Conservation (phyloP, 1,284 basidiomycete species). For the Leccinum griseonigrum region DNA sequence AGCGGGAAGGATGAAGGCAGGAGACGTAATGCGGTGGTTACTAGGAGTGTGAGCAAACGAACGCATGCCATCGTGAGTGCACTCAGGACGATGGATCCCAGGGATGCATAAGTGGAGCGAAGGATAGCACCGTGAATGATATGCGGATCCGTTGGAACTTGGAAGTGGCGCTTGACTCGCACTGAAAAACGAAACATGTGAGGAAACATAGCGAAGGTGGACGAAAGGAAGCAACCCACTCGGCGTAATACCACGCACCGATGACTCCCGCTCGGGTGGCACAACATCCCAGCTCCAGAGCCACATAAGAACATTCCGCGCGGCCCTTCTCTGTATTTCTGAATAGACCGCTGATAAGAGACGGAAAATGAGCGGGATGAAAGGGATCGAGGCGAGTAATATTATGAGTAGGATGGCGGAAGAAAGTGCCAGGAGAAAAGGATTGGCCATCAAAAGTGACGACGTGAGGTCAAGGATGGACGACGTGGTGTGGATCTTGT, state of each 20-base stretch:
- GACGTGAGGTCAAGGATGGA: slow-evolving; percentile 81
- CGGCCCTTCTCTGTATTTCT: slow-evolving; percentile 33
- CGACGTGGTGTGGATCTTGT: slow-evolving; percentile 66
- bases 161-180: slow-evolving; percentile 50
- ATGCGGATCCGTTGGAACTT: slow-evolving; percentile 56
- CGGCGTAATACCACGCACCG: slow-evolving; percentile 90
- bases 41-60: slow-evolving; percentile 46
- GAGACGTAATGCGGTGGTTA: slow-evolving; percentile 49
- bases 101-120: slow-evolving; percentile 76
- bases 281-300: slow-evolving; percentile 89
- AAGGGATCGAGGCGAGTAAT: slow-evolving; percentile 78
- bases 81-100: slow-evolving; percentile 78
- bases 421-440: slow-evolving; percentile 79
- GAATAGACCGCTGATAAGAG: slow-evolving; percentile 74
- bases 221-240: slow-evolving; percentile 45
- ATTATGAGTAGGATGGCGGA: slow-evolving; percentile 74
- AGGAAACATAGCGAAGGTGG: not conserved
- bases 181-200: slow-evolving; percentile 33
- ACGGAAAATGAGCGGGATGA: slow-evolving; percentile 81
- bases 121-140: slow-evolving; percentile 76
- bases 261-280: slow-evolving; percentile 82
- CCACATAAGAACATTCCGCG: slow-evolving; percentile 72
- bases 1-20: slow-evolving; percentile 55
- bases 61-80: slow-evolving; percentile 74
- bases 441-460: slow-evolving; percentile 73